Base-by-base conservation (phyloP, 257 asterid genomes). In the Striga asiatica region DNA sequence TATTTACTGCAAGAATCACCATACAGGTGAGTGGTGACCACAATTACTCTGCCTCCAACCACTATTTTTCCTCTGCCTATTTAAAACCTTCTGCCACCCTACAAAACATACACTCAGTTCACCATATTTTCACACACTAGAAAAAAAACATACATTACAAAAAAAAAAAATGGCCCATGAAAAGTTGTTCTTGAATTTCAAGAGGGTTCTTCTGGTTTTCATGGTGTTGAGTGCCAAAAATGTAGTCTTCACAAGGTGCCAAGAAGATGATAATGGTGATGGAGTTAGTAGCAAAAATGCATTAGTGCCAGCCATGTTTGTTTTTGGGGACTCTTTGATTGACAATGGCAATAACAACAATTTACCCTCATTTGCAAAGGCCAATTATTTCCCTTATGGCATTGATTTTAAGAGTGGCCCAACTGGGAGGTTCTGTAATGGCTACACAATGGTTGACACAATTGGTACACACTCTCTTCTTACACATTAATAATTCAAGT, bases 271-370 rank as follows among this genome's bases (percentile, higher is more conserved):
- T 13, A 77, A 13, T 29, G 6, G n/a, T n/a, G n/a, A 22, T 11
- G 74, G 21, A 2, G 61, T 38, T 8, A 49, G 45, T 1, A 29
- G 60, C 29, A 60, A 60, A 32, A 46, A 62, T 6, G 64, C 70
- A 17, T 19, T 69, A 58, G 95, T 75, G 21, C 96, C 96, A 5
- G 98, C 98, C 5, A 68, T 91, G 94, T 91, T 91, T 48, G 65
- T 84, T 14, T 91, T 91, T 52, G 98, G 96, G 1, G 98, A 91
- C 61, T 91, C 98, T 29, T 72, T 91, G 50, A 80, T 87, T 22
- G 98, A 91, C 71, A 91, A 84, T 66, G 98, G 98, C 54, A 91
- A 91, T 76, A 91, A 91, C 58, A 91, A 91, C 38, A 69, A 84
- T 53, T 61, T 91, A 35, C 65, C 85, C 32, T 91, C 98, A 74